Evolutionary conservation across 2,329 filamentous ascomycete genomes (phyloP), one percentile per base, ranked within the genome.

Genomic region (Cadophora sp.): DNA sequence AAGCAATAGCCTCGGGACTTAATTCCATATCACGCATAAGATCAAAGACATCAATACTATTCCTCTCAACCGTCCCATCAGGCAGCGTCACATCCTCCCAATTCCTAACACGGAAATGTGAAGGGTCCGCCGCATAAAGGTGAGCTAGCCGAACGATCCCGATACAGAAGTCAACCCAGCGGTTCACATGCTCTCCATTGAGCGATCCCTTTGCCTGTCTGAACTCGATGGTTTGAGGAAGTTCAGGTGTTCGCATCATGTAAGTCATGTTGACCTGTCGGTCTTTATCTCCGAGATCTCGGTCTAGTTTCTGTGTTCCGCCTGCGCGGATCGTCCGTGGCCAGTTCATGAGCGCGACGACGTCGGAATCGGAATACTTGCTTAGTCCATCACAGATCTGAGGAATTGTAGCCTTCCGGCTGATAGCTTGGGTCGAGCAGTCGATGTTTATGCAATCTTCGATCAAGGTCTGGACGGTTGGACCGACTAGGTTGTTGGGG

Each of bases 121-220:
- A 51, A 30, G 67, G 64, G 43, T 72, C 48, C 1, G 55, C 27
- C 14, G 50, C 63, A 62, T 73, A 71, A 22, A 62, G 63, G 18
- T 69, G 51, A 0, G 74, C 72, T 2, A 75, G 63, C 6, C 66
- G 55, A 0, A 75, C 66, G 11, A 75, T 60, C 18, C 61, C 66
- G 16, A 73, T 47, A 48, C 73, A 74, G 56, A 75, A 74, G 11
- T 74, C 71, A 4, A 73, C 67, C 72, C 71, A 75, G 14, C 67
- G 51, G 16, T 24, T 47, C 16, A 75, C 66, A 48, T 73, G 67
- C 4, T 60, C 43, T n/a, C 48, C 11, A 22, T 68, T 48, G 2
- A 75, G 68, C 3, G 70, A 64, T 1, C 73, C 70, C 13, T 66
- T 67, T 3, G 70, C 70, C 60, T 75, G 72, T 36, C 74, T 70